Evolutionary conservation across 208 protist genomes (phyloP).

Genomic region (Trypanosoma rangeli): DNA sequence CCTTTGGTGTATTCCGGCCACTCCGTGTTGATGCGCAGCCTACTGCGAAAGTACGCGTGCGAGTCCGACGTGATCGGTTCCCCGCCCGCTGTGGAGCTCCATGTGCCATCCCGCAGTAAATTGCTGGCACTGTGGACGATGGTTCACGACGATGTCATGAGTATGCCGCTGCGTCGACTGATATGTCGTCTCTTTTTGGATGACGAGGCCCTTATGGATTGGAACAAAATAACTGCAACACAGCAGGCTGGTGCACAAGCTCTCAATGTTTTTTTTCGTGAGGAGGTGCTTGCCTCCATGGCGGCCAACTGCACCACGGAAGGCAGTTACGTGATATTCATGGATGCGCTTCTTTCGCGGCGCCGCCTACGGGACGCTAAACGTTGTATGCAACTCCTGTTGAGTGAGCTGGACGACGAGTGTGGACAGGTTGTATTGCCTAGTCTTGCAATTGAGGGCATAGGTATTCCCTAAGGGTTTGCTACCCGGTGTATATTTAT

Average conservation of each 20-base stretch:
- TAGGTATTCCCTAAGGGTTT: neutral
- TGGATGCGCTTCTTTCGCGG: conserved; percentile 26
- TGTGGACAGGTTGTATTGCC: neutral
- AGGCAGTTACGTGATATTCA: conserved; percentile 29
- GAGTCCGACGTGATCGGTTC: neutral
- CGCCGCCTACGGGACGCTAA: conserved; percentile 3
- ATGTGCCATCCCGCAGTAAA: conserved; percentile 48
- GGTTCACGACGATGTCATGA: conserved; percentile 31
- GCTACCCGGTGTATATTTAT: neutral
- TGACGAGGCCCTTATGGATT: conserved; percentile 8
- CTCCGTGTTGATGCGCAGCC: neutral
- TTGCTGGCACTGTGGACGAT: conserved; percentile 59
- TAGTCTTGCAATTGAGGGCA: neutral
- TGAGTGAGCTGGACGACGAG: conserved; percentile 29
- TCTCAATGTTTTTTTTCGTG: conserved; percentile 31
- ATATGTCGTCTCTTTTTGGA: conserved; percentile 45
- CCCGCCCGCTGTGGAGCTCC: conserved; percentile 22
- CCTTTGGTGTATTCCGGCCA: conserved; percentile 3
- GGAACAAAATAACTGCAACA: conserved; percentile 2
- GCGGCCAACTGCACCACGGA: conserved; percentile 63
- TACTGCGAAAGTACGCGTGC: conserved; percentile 12
- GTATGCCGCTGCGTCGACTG: conserved; percentile 34
- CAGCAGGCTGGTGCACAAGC: neutral
- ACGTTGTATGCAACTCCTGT: conserved; percentile 15
- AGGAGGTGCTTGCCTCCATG: conserved; percentile 60